A percentile compares a stretch with the other conserved stretches of the same genome.
Evolutionary conservation across 805 yeast species (phyloP).

Genomic region (Candida tibetensis): DNA sequence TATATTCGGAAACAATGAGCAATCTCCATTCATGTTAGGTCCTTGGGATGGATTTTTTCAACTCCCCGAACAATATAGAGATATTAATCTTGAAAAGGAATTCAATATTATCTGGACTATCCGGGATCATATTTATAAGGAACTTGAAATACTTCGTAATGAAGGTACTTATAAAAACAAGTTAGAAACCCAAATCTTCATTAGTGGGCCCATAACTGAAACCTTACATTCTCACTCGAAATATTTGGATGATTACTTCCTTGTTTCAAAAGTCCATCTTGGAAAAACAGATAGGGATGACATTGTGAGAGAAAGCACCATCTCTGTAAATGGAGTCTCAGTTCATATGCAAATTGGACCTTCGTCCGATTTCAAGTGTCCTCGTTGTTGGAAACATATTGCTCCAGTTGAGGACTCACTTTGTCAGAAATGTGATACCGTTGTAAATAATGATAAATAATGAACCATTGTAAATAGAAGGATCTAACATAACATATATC

Average conservation of each 20-base stretch:
- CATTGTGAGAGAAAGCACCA: constrained; percentile 1
- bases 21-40: constrained; percentile 49
- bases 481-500: too few species aligned
- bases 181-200: constrained; percentile 52
- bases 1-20: constrained; percentile 19
- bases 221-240: constrained; percentile 15
- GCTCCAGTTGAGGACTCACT: constrained; percentile 50
- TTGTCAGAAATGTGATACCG: constrained; percentile 64
- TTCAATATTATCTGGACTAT: constrained; percentile 47
- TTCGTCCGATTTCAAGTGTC: constrained; percentile 64
- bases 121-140: constrained; percentile 47
- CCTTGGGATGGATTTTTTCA: constrained; percentile 33
- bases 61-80: constrained; percentile 33
- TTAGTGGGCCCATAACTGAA: constrained; percentile 13
- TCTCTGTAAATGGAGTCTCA: constrained; percentile 17
- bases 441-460: constrained; percentile 25
- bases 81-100: constrained; percentile 37
- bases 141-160: constrained; percentile 56
- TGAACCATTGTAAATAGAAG: background rate
- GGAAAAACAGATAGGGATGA: background rate
- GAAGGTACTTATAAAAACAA: constrained; percentile 54
- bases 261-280: constrained; percentile 57
- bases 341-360: constrained; percentile 38
- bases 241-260: constrained; percentile 45
- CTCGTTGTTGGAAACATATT: constrained; percentile 89